These are phyloP conservation scores for Hemisphaericaspora lyxosophila DNA, from an alignment of 1,139 yeast species.

Conservation along the genomic window DNA sequence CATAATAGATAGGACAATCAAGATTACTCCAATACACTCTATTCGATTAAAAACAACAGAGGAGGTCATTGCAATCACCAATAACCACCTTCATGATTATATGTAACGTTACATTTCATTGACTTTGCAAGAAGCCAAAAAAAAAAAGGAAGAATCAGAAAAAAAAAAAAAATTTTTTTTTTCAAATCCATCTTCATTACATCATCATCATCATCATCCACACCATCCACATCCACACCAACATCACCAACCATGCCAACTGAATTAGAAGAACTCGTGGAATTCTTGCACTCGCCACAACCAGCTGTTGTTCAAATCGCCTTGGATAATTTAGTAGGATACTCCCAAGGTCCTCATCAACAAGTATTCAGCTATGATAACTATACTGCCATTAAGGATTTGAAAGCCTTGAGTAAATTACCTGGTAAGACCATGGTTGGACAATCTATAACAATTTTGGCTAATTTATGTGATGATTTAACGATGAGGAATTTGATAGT, in stretches of 20 bases:
- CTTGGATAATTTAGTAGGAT: slow-evolving; percentile 79
- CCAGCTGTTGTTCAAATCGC: slow-evolving; percentile 85
- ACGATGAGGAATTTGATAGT: slow-evolving; percentile 64
- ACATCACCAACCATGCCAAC: slow-evolving; percentile 56
- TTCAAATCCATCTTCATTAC: too few relatives aligned
- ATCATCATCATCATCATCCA: too few relatives aligned
- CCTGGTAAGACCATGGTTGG: slow-evolving; percentile 56
- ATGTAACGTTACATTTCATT: too few relatives aligned
- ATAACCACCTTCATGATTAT: too few relatives aligned
- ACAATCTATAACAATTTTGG: slow-evolving; percentile 76
- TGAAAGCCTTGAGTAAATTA: slow-evolving; percentile 53
- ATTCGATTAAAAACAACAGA: too few relatives aligned
- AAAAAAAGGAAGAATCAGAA: not conserved
- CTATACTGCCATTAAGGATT: slow-evolving; percentile 70
- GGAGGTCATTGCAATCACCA: too few relatives aligned
- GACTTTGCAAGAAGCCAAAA: too few relatives aligned
- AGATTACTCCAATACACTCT: too few relatives aligned
- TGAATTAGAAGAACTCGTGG: slow-evolving; percentile 69
- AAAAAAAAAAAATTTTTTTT: not conserved
- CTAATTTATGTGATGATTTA: slow-evolving; percentile 75
- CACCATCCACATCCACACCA: too few relatives aligned
- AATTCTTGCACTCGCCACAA: slow-evolving; percentile 80
- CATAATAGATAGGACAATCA: too few relatives aligned
- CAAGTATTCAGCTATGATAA: slow-evolving; percentile 69
- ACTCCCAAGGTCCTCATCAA: slow-evolving; percentile 67